Conservation (phyloP, 164 flowering plant genomes). For the Sedum album region DNA sequence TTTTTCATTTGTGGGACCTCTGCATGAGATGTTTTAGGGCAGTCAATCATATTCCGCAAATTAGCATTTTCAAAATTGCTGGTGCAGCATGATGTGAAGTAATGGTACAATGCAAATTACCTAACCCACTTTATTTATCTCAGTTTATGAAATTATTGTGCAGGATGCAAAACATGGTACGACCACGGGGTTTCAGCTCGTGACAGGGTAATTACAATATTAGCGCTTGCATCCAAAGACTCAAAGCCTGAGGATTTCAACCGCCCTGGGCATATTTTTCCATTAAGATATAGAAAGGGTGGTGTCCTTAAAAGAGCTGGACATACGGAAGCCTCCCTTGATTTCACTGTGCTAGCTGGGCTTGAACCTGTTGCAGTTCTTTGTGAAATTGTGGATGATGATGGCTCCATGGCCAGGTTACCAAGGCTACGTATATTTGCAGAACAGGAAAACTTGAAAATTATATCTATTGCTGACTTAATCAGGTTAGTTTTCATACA, state of each 20-base stretch:
- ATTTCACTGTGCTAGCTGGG: constrained; percentile 83
- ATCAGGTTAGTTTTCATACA: constrained; percentile 44
- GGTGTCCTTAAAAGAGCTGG: constrained; percentile 98
- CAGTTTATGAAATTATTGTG: background rate
- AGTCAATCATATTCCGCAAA: background rate
- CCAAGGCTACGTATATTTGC: constrained; percentile 83
- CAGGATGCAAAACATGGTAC: constrained; percentile 96
- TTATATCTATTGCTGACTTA: constrained; percentile 82
- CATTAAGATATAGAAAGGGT: constrained; percentile 82
- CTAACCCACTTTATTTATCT: too few species aligned
- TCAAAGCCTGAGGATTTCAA: constrained; percentile 87
- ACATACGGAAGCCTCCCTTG: constrained; percentile 95
- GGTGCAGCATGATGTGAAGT: too few species aligned
- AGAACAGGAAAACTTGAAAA: constrained; percentile 57
- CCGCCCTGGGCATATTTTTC: constrained; percentile 95
- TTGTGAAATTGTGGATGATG: constrained; percentile 93
- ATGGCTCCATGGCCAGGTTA: constrained; percentile 95
- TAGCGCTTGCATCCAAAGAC: constrained; percentile 66
- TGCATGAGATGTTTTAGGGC: background rate
- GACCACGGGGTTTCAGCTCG: constrained; percentile 92
- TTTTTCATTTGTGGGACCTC: background rate
- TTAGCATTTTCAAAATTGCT: too few species aligned
- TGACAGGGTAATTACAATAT: constrained; percentile 75
- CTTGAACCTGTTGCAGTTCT: constrained; percentile 73
- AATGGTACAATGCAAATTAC: too few species aligned